Percentiles rank a stretch among this genome's conserved stretches.
Evolutionary conservation across 306 rosid genomes (phyloP).

Genomic region (Cicer bijugum): DNA sequence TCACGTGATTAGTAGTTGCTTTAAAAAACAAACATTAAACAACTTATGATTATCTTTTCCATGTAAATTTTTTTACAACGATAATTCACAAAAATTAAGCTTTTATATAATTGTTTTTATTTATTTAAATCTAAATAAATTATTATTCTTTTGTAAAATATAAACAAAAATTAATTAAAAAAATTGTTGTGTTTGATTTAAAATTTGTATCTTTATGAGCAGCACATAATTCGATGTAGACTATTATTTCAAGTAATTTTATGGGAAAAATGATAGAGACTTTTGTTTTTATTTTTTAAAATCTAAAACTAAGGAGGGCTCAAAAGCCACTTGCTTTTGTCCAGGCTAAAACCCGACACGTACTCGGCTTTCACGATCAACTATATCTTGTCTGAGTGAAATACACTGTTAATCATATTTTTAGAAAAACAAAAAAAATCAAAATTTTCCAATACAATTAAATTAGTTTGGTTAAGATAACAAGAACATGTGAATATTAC

Average conservation of each 20-base stretch:
- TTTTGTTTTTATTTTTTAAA: too few relatives aligned
- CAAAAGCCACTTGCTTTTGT: background rate
- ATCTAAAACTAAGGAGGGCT: background rate
- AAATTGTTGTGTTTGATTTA: too few relatives aligned
- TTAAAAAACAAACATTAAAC: too few relatives aligned
- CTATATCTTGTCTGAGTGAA: background rate
- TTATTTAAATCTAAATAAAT: background rate
- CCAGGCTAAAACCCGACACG: background rate
- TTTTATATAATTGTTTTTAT: background rate
- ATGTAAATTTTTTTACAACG: background rate
- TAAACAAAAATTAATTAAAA: too few relatives aligned
- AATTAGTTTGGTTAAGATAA: background rate
- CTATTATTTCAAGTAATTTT: too few relatives aligned
- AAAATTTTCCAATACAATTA: background rate
- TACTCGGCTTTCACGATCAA: background rate
- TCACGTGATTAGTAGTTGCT: too few relatives aligned
- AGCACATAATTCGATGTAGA: too few relatives aligned
- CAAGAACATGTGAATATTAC: conserved; percentile 3
- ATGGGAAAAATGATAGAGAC: too few relatives aligned
- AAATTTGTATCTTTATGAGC: too few relatives aligned
- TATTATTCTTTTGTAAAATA: background rate
- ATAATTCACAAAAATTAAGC: background rate
- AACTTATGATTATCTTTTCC: too few relatives aligned
- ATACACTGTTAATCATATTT: background rate
- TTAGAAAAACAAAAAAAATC: too few relatives aligned